Evolutionary conservation across 1,284 basidiomycete species (phyloP).

Genomic region (Leccinum angustisporum): DNA sequence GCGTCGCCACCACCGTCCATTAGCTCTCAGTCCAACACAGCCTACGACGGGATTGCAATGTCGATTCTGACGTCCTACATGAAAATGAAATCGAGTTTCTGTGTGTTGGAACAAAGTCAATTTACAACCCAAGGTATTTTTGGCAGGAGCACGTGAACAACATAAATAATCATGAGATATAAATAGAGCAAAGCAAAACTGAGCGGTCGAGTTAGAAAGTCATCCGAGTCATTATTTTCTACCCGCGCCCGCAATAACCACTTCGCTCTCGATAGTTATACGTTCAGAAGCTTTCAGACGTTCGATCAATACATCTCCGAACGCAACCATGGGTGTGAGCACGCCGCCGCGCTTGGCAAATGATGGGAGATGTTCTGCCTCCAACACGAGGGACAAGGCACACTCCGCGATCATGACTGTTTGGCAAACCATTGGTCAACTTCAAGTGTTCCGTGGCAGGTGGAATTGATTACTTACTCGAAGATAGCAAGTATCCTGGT

Average conservation of each 20-base stretch:
- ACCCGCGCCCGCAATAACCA: constrained; percentile 29
- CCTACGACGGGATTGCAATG: background rate
- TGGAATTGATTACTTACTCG: constrained; percentile 43
- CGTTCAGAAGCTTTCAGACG: constrained; percentile 57
- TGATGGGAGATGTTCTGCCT: constrained; percentile 49
- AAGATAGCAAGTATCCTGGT: constrained; percentile 73
- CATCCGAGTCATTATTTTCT: constrained; percentile 3
- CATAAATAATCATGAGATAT: background rate
- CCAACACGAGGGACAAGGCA: constrained; percentile 65
- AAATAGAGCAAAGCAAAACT: constrained; percentile 2
- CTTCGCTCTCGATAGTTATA: constrained; percentile 54
- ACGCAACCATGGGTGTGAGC: constrained; percentile 74
- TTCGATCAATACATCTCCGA: constrained; percentile 71
- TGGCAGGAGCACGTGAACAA: background rate
- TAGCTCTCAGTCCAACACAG: background rate
- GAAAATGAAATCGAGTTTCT: background rate
- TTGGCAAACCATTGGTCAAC: constrained; percentile 9
- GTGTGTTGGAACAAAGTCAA: background rate
- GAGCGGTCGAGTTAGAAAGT: background rate
- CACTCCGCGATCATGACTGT: constrained; percentile 78
- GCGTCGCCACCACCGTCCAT: background rate
- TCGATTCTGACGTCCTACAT: background rate
- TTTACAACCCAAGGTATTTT: background rate
- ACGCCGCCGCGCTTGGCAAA: constrained; percentile 69
- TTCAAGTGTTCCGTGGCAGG: background rate